Percentiles rank a stretch among this genome's conserved stretches.
phyloP scores from a whole-genome alignment of 139 green algal genomes.

The Edaphochlamys debaryana region DNA sequence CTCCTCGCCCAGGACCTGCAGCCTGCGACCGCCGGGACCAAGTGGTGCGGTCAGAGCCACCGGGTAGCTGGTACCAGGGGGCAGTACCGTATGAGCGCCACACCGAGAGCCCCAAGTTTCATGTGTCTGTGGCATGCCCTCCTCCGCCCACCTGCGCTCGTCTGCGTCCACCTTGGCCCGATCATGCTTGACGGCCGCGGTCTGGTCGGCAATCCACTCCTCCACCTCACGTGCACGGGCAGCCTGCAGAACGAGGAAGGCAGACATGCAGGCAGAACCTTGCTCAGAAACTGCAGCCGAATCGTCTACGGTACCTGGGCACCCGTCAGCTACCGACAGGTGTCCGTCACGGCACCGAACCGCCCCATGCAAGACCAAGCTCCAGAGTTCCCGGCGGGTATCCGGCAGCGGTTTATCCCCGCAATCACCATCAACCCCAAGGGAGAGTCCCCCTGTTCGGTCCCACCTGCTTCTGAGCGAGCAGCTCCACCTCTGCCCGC shows the following conservation, averaged over 20 bases:
- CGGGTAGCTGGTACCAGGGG: too few species aligned
- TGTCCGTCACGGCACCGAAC: neutral
- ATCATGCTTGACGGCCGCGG: neutral
- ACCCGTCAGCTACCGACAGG: neutral
- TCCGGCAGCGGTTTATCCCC: too few species aligned
- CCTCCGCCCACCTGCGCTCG: constrained; percentile 16
- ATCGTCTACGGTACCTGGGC: too few species aligned
- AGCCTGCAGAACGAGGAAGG: neutral
- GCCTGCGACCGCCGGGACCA: neutral
- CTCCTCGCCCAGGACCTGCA: constrained; percentile 28
- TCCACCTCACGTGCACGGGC: constrained; percentile 23
- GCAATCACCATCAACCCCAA: too few species aligned
- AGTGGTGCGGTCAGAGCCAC: too few species aligned
- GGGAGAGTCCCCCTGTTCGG: too few species aligned
- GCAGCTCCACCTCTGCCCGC: constrained; percentile 11
- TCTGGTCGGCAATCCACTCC: constrained; percentile 34
- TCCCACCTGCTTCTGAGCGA: constrained; percentile 24
- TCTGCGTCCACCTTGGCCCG: constrained; percentile 3
- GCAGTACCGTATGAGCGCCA: too few species aligned
- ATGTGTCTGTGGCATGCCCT: too few species aligned
- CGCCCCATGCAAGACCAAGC: neutral
- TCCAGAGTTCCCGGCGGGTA: neutral
- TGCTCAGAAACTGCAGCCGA: too few species aligned
- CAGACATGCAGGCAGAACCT: too few species aligned
- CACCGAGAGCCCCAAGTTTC: too few species aligned